Evolutionary conservation across 208 protist genomes (phyloP).

Genomic region (Phytomonas sp.): DNA sequence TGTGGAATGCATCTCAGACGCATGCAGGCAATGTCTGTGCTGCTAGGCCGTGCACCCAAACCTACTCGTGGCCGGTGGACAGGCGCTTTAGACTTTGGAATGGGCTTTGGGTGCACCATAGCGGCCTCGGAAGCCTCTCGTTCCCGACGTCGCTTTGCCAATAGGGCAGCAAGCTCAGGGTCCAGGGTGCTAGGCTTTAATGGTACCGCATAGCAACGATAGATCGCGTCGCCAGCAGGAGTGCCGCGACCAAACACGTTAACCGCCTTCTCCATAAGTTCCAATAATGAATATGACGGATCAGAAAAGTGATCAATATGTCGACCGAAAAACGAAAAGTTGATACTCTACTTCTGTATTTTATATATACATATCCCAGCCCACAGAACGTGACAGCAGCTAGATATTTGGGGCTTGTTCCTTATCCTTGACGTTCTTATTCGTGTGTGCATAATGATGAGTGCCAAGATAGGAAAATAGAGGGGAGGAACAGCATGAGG

Average conservation of each 20-base stretch:
- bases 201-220: constrained; percentile 68
- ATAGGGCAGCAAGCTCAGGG: constrained; percentile 48
- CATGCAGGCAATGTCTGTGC: constrained; percentile 51
- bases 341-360: background rate
- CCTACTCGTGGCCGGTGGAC: constrained; percentile 62
- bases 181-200: constrained; percentile 77
- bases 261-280: constrained; percentile 32
- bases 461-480: constrained; percentile 4
- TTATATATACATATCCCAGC: background rate
- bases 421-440: background rate
- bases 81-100: constrained; percentile 74
- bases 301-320: constrained; percentile 5
- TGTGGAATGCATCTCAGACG: constrained; percentile 65
- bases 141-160: constrained; percentile 45
- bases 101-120: constrained; percentile 53
- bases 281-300: constrained; percentile 6
- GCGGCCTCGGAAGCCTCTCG: constrained; percentile 57
- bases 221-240: constrained; percentile 80
- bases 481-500: background rate
- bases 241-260: constrained; percentile 83
- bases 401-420: background rate
- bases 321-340: background rate
- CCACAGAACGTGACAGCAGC: background rate
- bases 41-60: constrained; percentile 20
- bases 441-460: background rate